Evolutionary conservation across 2,329 filamentous ascomycete genomes (phyloP), one percentile per base, ranked within the genome.

Genomic region (Camillea tinctor): DNA sequence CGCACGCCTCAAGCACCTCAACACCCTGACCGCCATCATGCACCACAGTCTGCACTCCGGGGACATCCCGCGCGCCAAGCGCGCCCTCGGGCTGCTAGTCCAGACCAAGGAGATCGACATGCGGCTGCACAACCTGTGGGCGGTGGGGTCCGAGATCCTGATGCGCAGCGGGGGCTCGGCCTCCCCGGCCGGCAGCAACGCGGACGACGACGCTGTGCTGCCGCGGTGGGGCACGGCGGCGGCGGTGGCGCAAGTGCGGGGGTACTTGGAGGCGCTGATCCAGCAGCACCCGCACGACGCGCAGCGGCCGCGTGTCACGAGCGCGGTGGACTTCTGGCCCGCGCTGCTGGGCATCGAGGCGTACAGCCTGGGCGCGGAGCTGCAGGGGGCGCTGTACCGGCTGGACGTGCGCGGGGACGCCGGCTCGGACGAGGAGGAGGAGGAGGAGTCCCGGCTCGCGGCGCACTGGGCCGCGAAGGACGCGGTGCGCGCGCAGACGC

Each of bases 331-430:
- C 62, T 96, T 97, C 72, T 93, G 92, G 76, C 88, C 91, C 15
- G 89, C 90, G 15, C 84, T 96, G 77, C 88, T 94, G 67, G 87
- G 87, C 54, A 84, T 92, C 52, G 94, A 95, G 84, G 84, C 97
- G 55, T 93, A 92, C 72, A 86, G 90, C 62, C 80, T 88, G 1
- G 85, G 91, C 69, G 80, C 85, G 52, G 87, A 87, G 77, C 83
- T 83, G 69, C 76, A 73, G 57, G 70, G 72, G 55, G 81, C 75
- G 11, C 69, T 83, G 44, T 72, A 77, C 22, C 59, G 2, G 9
- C 49, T 17, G 55, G 55, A 52, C 1, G 56, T 64, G 5, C 8
- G 6, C 2, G 60, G 63, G 1, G 48, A 54, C 1, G 54, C 60
- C 9, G 58, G 55, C 9, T 63, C 67, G 15, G 63, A 66, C 2